Evolutionary conservation across 495 filamentous ascomycete species (phyloP), one percentile per base, ranked within the genome.

Genomic region (Friedmanniomyces endolithicus): DNA sequence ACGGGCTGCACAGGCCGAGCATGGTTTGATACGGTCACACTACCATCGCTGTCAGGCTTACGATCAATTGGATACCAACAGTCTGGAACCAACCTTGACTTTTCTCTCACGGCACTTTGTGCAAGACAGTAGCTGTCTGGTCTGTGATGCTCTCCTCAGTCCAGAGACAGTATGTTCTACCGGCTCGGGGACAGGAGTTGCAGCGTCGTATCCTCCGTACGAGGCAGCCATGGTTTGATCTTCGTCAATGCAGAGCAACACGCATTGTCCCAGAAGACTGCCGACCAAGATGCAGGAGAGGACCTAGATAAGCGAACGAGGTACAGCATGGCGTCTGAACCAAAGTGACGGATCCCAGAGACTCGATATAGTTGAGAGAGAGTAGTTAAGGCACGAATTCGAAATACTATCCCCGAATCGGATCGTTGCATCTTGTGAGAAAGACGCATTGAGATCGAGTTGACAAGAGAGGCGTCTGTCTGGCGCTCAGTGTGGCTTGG

Each of bases 11-110:
- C 72, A 75, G 14, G 72, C 70, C 17, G 67, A 68, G 63, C 72
- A 75, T 46, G 72, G 72, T 54, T 73, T 71, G 40, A 68, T 74
- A 20, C 72, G 71, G 65, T 74, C 72, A 58, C 72, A 75, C 72
- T 74, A 59, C 31, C 29, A 8, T 34, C 19, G 25, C 6, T 47
- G 25, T 31, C 8, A 50, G 47, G 2, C 16, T 25, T 2, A 50
- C 4, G n/a, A 19, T n/a, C 8, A 25, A 19, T 31, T 31, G 47
- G 47, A 8, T 31, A 31, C 47, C 17, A 23, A 35, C 27, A 8
- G 11, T 3, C 17, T 39, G 27, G n/a, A 31, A 37, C 66, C 39
- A 53, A 70, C 69, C 62, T 71, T 71, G 45, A 71, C 68, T 40
- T 71, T 71, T 23, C 69, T 60, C 29, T 70, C 65, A 17, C 69